Percentiles rank a stretch among this genome's conserved stretches.
Conservation (phyloP, 2,329 filamentous ascomycete genomes). For the Colletotrichum karsti region DNA sequence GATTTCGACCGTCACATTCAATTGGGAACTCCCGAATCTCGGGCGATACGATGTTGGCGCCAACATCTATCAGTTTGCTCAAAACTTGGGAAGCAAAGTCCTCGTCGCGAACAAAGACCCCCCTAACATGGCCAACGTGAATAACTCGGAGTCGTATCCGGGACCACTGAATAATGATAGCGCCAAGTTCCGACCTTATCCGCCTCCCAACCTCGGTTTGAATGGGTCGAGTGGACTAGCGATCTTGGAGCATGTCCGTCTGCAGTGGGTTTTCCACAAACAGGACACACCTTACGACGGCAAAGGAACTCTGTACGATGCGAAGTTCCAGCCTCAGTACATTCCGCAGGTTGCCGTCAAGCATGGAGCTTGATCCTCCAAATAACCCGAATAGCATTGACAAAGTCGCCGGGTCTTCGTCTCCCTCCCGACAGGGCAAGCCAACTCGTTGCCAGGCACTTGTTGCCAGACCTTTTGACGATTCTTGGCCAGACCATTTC, state of each 20-base stretch:
- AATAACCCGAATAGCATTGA: not conserved
- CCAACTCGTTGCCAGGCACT: not conserved
- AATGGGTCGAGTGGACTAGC: conserved; percentile 51
- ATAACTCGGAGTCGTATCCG: conserved; percentile 52
- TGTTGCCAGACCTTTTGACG: not conserved
- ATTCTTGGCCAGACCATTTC: not conserved
- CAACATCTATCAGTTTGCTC: conserved; percentile 51
- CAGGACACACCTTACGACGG: conserved; percentile 54
- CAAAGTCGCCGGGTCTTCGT: not conserved
- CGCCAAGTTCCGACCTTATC: conserved; percentile 39
- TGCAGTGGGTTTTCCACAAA: conserved; percentile 38
- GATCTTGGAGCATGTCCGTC: conserved; percentile 42
- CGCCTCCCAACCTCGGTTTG: conserved; percentile 52
- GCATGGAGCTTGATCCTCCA: conserved; percentile 11
- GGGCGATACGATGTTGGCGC: conserved; percentile 51
- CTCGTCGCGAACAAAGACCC: conserved; percentile 46
- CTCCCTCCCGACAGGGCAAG: not conserved
- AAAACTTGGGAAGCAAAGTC: conserved; percentile 39
- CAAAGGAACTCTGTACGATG: conserved; percentile 52
- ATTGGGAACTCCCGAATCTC: conserved; percentile 51
- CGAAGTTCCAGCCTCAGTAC: conserved; percentile 49
- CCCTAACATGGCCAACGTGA: conserved; percentile 40
- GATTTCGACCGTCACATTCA: conserved; percentile 49
- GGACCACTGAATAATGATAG: conserved; percentile 49
- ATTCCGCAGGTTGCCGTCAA: conserved; percentile 37